phyloP scores from a whole-genome alignment of 164 flowering plant genomes.

The Chimonanthus salicifolius region DNA sequence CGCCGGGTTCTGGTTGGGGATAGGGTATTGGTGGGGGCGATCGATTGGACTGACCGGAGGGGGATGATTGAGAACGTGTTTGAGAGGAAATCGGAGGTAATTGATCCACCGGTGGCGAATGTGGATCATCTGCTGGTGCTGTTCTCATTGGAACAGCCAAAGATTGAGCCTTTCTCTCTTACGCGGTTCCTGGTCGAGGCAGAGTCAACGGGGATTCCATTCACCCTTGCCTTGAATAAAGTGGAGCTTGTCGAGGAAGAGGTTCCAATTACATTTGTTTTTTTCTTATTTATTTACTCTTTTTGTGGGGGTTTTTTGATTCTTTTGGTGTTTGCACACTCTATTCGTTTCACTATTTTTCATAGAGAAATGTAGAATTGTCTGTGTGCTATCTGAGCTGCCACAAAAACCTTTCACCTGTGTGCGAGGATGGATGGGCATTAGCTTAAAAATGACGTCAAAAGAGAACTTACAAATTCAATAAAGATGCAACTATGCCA shows the following conservation, averaged over 20 bases:
- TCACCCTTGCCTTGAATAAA: constrained; percentile 82
- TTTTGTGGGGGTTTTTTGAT: not conserved
- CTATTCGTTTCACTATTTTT: too few relatives aligned
- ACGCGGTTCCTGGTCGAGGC: constrained; percentile 95
- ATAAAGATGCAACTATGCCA: too few relatives aligned
- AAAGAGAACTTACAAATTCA: too few relatives aligned
- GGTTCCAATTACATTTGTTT: constrained; percentile 29
- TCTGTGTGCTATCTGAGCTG: too few relatives aligned
- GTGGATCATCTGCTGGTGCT: constrained; percentile 86
- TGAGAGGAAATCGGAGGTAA: constrained; percentile 52
- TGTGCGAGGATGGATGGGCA: too few relatives aligned
- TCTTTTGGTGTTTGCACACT: too few relatives aligned
- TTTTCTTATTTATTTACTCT: not conserved
- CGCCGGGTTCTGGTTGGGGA: constrained; percentile 92
- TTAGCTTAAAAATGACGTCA: too few relatives aligned
- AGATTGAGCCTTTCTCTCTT: constrained; percentile 59
- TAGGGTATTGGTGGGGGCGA: constrained; percentile 76
- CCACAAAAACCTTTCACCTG: too few relatives aligned
- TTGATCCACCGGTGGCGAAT: constrained; percentile 90
- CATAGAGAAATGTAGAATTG: too few relatives aligned
- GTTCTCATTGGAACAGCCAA: constrained; percentile 89
- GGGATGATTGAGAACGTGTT: constrained; percentile 93
- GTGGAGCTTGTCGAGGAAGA: constrained; percentile 66
- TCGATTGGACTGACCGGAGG: constrained; percentile 86
- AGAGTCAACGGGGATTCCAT: constrained; percentile 77